A percentile compares a stretch with the other conserved stretches of the same genome.
These are phyloP conservation scores for Asclepias syriaca DNA, from an alignment of 257 asterid species.

Conservation along the genomic window DNA sequence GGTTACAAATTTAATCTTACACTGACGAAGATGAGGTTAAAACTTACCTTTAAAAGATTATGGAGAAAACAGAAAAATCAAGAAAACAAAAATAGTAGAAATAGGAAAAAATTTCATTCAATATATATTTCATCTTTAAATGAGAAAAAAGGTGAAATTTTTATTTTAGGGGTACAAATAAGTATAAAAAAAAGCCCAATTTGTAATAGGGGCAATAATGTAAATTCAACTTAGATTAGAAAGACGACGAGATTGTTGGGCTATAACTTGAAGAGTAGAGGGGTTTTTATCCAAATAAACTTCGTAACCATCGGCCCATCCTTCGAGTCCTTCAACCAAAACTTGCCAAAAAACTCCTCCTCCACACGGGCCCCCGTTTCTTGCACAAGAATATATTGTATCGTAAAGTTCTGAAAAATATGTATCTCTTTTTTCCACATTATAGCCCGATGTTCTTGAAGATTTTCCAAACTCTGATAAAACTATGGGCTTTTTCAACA, in stretches of 20 bases:
- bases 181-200: too few species aligned
- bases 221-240: not conserved
- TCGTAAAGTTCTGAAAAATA: constrained; percentile 28
- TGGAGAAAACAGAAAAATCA: too few species aligned
- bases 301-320: constrained; percentile 52
- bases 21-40: too few species aligned
- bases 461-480: constrained; percentile 58
- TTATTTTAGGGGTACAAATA: too few species aligned
- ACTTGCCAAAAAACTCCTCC: constrained; percentile 60
- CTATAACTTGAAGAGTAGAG: constrained; percentile 36
- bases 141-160: too few species aligned
- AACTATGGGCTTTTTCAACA: constrained; percentile 40
- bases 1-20: too few species aligned
- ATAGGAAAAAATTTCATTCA: not conserved
- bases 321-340: constrained; percentile 50
- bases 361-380: constrained; percentile 45
- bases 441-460: constrained; percentile 36
- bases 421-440: constrained; percentile 22
- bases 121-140: too few species aligned
- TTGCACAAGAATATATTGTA: constrained; percentile 31
- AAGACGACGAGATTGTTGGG: constrained; percentile 32
- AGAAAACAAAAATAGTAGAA: too few species aligned
- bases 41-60: too few species aligned
- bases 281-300: constrained; percentile 40
- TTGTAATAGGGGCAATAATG: not conserved